Evolutionary conservation across 768 basidiomycete species (phyloP), one percentile per base, ranked within the genome.

Genomic region (Suillus plorans): DNA sequence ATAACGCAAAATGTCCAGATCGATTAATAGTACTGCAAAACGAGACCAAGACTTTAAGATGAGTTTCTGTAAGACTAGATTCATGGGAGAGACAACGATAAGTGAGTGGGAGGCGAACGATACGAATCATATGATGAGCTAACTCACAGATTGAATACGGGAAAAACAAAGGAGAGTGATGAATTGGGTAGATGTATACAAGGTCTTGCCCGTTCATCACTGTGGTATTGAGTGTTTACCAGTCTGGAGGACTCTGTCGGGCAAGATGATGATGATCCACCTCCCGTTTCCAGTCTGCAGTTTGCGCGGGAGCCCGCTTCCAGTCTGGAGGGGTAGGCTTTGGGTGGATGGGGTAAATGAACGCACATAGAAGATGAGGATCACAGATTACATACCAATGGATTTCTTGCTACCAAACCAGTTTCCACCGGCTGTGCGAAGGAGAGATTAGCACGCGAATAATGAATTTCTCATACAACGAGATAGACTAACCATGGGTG

Each of bases 401-500:
- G 49, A 28, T n/a, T 63, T 37, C 61, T 31, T 16, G 18, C 25
- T 25, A 18, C 45, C 37, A 42, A 37, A 49, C n/a, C 13, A 36
- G 4, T 39, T 4, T 20, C 22, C 6, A 20, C 6, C 10, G 13
- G 22, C 64, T 53, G 45, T 20, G 31, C 2, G 50, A 3, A 52
- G 20, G 8, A 41, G 3, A 7, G 25, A 41, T 28, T 5, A 63
- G 36, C 10, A 47, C 37, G n/a, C 20, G 12, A 7, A 60, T 42
- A 3, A 41, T 39, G 20, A 16, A 52, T 20, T 50, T 18, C 3
- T 18, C 6, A 10, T 6, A 28, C 8, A 18, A 42, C n/a, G 20
- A 39, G 2, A 18, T 16, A 14, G 8, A 61, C 64, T 52, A 9
- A 65, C 64, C n/a, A 52, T 18, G 6, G 64, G 64, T 8, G 53